Conservation (phyloP, 2,329 filamentous ascomycete species). For the Arthrocladium fulminans region DNA sequence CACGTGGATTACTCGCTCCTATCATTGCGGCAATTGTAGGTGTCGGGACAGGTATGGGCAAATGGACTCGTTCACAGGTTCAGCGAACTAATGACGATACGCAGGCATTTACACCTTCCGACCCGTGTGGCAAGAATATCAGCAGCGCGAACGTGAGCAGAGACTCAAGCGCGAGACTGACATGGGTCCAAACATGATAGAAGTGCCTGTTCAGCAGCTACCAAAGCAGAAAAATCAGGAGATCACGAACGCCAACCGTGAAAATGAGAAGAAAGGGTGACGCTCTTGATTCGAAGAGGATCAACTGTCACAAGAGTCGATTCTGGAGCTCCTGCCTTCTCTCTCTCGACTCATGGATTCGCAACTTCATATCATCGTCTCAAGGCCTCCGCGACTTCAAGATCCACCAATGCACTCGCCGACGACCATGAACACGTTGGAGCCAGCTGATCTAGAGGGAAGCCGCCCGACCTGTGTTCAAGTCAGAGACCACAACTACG, state of each 20-base stretch:
- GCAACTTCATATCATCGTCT: too few species aligned
- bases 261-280: not conserved
- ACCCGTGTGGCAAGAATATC: slow-evolving; percentile 18
- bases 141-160: not conserved
- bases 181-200: slow-evolving; percentile 8
- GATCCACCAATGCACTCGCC: too few species aligned
- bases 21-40: slow-evolving; percentile 4
- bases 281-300: not conserved
- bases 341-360: too few species aligned
- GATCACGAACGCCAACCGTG: not conserved
- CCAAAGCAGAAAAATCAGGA: not conserved
- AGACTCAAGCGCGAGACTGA: slow-evolving; percentile 5
- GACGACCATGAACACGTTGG: too few species aligned
- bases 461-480: too few species aligned
- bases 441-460: too few species aligned
- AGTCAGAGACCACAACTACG: too few species aligned
- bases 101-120: slow-evolving; percentile 8
- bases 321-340: too few species aligned
- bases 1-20: not conserved
- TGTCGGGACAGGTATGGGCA: slow-evolving; percentile 7
- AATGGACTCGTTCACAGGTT: not conserved
- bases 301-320: too few species aligned
- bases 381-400: too few species aligned
- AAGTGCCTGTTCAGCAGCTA: slow-evolving; percentile 4
- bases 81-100: too few species aligned